Evolutionary conservation across 768 basidiomycete species (phyloP).

Genomic region (Amanita polypyramis): DNA sequence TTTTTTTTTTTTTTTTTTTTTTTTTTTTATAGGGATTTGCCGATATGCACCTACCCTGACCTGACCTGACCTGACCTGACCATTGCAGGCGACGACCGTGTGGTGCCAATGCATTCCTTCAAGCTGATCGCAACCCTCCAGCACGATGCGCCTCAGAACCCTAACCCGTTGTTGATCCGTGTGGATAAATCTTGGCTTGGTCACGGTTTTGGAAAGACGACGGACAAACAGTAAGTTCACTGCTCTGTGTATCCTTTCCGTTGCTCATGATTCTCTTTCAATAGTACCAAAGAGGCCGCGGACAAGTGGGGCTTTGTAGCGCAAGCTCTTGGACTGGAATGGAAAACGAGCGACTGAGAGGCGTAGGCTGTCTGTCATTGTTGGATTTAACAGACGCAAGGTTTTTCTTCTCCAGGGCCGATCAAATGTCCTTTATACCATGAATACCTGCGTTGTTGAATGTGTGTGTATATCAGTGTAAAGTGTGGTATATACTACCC

Average conservation of each 20-base stretch:
- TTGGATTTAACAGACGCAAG: too few relatives aligned
- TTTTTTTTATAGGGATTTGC: too few relatives aligned
- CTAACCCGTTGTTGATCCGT: constrained; percentile 62
- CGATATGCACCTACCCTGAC: not conserved
- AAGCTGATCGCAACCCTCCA: constrained; percentile 72
- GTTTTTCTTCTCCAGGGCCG: too few relatives aligned
- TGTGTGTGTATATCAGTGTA: too few relatives aligned
- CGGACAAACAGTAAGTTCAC: constrained; percentile 44
- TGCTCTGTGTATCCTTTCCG: not conserved
- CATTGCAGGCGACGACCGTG: constrained; percentile 76
- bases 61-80: not conserved
- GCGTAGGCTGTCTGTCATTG: too few relatives aligned
- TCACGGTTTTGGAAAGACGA: constrained; percentile 72
- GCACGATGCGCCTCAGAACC: constrained; percentile 49
- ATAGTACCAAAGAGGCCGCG: constrained; percentile 65
- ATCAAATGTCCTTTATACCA: too few relatives aligned
- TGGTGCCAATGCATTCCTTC: constrained; percentile 78
- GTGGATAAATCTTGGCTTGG: constrained; percentile 69
- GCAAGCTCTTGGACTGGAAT: constrained; percentile 45
- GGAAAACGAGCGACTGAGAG: too few relatives aligned
- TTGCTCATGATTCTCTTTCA: constrained; percentile 8
- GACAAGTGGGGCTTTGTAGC: constrained; percentile 73
- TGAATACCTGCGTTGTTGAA: too few relatives aligned
- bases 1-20: too few relatives aligned
- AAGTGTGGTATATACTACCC: too few relatives aligned